Evolutionary conservation across 495 filamentous ascomycete species (phyloP).

Genomic region (Trypethelium eluteriae): DNA sequence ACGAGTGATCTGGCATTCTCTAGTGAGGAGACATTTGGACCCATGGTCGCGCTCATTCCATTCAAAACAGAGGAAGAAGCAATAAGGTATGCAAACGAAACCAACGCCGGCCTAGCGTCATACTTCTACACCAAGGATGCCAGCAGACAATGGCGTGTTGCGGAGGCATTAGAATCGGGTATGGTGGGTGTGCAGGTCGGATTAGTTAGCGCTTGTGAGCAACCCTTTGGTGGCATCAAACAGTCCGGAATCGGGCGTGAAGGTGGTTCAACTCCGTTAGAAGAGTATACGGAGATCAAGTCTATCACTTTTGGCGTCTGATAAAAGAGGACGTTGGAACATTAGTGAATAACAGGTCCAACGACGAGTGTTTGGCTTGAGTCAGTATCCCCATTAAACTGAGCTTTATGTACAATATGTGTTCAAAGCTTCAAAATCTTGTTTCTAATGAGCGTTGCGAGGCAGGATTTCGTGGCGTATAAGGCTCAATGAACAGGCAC

Average conservation of each 20-base stretch:
- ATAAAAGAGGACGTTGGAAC: not conserved
- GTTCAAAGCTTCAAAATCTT: no score
- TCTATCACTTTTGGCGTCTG: constrained; percentile 61
- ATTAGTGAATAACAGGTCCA: no score
- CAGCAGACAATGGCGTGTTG: constrained; percentile 62
- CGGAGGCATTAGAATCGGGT: constrained; percentile 78
- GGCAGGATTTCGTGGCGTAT: no score
- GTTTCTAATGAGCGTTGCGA: no score
- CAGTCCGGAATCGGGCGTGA: constrained; percentile 79
- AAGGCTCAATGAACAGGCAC: no score
- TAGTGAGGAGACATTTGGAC: constrained; percentile 79
- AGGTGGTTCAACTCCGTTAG: constrained; percentile 76
- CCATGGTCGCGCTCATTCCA: constrained; percentile 70
- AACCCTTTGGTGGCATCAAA: constrained; percentile 76
- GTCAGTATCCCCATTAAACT: no score
- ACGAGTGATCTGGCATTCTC: constrained; percentile 67
- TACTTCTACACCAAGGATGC: constrained; percentile 81
- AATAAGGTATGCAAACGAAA: constrained; percentile 59
- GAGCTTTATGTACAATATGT: no score
- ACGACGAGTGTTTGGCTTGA: no score
- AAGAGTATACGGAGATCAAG: constrained; percentile 75
- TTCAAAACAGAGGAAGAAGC: constrained; percentile 80
- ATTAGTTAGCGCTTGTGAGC: constrained; percentile 63
- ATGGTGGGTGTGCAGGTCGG: constrained; percentile 89
- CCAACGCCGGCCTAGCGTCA: constrained; percentile 73